Base-by-base conservation (phyloP, 257 asterid species). In the Nicotiana undulata region DNA sequence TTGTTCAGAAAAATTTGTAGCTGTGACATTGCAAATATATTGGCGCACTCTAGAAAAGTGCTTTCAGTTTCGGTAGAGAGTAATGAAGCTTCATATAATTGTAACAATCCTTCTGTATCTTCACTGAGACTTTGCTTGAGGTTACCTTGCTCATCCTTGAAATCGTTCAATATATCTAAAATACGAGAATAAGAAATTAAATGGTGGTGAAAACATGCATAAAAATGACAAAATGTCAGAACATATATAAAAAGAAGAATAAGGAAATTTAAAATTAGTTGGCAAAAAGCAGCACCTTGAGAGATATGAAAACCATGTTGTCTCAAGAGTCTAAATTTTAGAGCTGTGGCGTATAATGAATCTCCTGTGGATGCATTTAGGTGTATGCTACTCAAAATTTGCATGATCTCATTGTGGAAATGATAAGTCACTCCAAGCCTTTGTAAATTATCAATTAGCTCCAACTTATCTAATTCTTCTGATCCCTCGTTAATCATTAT, bases 41-140 rank as follows among this genome's bases (percentile, higher is more conserved):
- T 85, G 5, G 91, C 90, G 59, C 76, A 32, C 63, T 87, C 88
- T 34, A 90, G 59, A 26, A 58, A 40, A 40, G 46, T 87, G 4
- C 12, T 72, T 66, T 90, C 93, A 9, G 86, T 86, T 74, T 83
- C 74, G n/a, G 65, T 44, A 79, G 72, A 20, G 4, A 87, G 37
- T 81, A 77, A 83, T 4, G 90, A 90, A 80, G 92, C 89, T 85
- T 90, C 93, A 9, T 90, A 90, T 9, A 88, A 40, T 63, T 86
- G 82, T 20, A 88, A 49, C 81, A 88, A 53, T 51, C 90, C 91
- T 77, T 55, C 11, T 1, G 32, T 80, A 18, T 90, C 88, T 6
- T 83, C 16, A 53, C 1, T 5, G 0, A 53, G 20, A 59, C 83
- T 55, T 6, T 86, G 80, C 11, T 81, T 83, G 84, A 77, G 63